Conservation (phyloP, 768 basidiomycete genomes). For the Xerocomellus chrysenteron region DNA sequence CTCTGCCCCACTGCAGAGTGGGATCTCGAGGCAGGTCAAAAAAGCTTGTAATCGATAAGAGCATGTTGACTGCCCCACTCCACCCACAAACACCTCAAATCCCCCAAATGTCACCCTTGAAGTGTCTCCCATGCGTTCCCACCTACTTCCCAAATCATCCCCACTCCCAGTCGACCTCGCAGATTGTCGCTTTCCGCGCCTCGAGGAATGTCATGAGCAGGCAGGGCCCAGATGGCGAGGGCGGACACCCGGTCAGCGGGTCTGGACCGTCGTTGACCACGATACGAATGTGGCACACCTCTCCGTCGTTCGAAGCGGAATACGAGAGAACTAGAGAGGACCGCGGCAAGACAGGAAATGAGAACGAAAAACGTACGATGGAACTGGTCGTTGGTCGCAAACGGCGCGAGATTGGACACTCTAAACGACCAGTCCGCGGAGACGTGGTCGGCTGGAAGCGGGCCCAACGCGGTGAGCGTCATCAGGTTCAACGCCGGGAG, state of each 20-base stretch:
- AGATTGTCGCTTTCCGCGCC: constrained; percentile 43
- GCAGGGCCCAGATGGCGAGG: constrained; percentile 63
- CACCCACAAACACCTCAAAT: too few relatives aligned
- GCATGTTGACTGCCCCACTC: too few relatives aligned
- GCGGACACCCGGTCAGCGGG: constrained; percentile 78
- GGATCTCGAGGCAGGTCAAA: too few relatives aligned
- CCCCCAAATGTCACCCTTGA: too few relatives aligned
- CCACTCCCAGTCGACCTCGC: constrained; percentile 29
- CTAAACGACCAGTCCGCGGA: constrained; percentile 65
- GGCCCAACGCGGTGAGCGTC: constrained; percentile 67
- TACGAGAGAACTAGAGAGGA: neutral
- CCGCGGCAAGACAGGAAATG: too few relatives aligned
- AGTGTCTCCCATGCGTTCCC: too few relatives aligned
- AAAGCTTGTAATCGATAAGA: too few relatives aligned
- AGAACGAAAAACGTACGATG: constrained; percentile 55
- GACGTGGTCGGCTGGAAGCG: constrained; percentile 74
- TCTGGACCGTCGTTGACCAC: constrained; percentile 88
- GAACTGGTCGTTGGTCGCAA: constrained; percentile 86
- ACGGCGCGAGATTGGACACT: constrained; percentile 76
- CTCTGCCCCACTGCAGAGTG: too few relatives aligned
- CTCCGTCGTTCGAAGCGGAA: constrained; percentile 5
- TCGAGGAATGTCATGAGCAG: constrained; percentile 24
- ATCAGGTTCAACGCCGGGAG: constrained; percentile 85
- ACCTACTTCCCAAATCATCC: too few relatives aligned
- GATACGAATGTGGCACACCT: constrained; percentile 54